These are phyloP conservation scores for Emergomyces africanus DNA, from an alignment of 2,329 filamentous ascomycete species.

Conservation along the genomic window DNA sequence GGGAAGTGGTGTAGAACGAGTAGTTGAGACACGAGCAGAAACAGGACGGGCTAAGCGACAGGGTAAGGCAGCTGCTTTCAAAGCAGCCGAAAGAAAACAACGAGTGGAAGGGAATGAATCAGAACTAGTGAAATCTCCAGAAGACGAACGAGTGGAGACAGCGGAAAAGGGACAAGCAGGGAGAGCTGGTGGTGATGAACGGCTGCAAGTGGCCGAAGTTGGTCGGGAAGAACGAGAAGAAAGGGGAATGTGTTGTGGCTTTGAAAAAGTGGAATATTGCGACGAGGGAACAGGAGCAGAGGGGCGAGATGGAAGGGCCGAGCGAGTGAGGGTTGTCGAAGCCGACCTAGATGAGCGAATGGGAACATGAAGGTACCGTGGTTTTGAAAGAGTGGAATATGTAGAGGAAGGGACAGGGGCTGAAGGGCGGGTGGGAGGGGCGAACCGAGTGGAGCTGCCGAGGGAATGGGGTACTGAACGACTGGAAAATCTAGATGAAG, in stretches of 20 bases:
- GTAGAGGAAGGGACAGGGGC: not conserved
- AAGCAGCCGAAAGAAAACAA: slow-evolving; percentile 7
- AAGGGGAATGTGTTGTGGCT: not conserved
- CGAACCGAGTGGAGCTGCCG: not conserved
- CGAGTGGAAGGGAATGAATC: slow-evolving; percentile 2
- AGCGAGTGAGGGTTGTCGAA: slow-evolving; percentile 3
- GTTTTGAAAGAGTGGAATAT: not conserved
- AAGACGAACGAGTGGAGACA: slow-evolving; percentile 1
- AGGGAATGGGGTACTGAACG: not conserved
- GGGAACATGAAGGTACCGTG: not conserved
- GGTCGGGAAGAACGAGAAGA: not conserved
- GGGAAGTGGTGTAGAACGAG: not conserved
- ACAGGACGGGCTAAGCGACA: slow-evolving; percentile 7
- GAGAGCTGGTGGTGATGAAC: slow-evolving; percentile 4
- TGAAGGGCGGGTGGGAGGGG: slow-evolving; percentile 5
- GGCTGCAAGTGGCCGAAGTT: not conserved
- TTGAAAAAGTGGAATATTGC: not conserved
- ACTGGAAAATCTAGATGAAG: no score
- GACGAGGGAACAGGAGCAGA: not conserved
- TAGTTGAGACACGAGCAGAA: not conserved
- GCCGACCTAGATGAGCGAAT: no score
- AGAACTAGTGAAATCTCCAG: slow-evolving; percentile 6
- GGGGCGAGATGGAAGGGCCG: slow-evolving; percentile 4
- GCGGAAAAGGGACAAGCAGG: not conserved
- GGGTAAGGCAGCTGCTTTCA: not conserved